These are phyloP conservation scores for Calonectria pseudoreteaudii DNA, from an alignment of 2,329 filamentous ascomycete genomes.

Conservation along the genomic window DNA sequence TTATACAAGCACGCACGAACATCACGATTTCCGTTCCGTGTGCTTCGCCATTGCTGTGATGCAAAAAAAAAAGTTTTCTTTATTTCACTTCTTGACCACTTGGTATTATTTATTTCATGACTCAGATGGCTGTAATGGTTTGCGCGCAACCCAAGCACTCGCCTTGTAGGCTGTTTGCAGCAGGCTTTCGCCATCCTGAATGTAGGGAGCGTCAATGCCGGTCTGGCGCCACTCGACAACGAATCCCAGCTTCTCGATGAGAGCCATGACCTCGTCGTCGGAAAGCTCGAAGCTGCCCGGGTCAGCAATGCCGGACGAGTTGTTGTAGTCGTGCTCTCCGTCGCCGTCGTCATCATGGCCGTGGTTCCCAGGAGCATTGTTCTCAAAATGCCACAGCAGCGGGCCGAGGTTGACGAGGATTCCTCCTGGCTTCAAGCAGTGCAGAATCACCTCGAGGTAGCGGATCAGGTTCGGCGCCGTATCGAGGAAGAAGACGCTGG, in stretches of 20 bases:
- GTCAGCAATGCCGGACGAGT: conserved; percentile 80
- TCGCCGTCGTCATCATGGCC: conserved; percentile 64
- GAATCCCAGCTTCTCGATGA: conserved; percentile 84
- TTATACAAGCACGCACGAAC: neutral
- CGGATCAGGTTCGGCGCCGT: conserved; percentile 93
- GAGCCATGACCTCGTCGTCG: conserved; percentile 84
- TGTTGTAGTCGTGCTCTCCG: conserved; percentile 60
- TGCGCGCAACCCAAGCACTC: conserved; percentile 88
- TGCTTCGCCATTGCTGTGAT: neutral
- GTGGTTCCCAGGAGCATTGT: conserved; percentile 71
- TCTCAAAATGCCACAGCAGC: conserved; percentile 95
- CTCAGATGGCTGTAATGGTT: conserved; percentile 54
- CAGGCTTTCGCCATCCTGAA: conserved; percentile 88
- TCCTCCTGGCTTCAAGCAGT: conserved; percentile 82
- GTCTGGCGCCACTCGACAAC: conserved; percentile 72
- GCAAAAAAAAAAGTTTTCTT: neutral
- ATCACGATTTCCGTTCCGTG: neutral
- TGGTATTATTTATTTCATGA: conserved; percentile 1
- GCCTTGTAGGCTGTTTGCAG: conserved; percentile 84
- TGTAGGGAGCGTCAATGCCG: conserved; percentile 81
- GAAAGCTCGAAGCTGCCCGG: conserved; percentile 91
- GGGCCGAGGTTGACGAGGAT: conserved; percentile 92
- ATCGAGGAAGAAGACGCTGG: conserved; percentile 95
- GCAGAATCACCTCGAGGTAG: conserved; percentile 85
- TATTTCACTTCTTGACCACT: neutral